Conservation (phyloP, 73 alveolate species). For the Stentor coeruleus region DNA sequence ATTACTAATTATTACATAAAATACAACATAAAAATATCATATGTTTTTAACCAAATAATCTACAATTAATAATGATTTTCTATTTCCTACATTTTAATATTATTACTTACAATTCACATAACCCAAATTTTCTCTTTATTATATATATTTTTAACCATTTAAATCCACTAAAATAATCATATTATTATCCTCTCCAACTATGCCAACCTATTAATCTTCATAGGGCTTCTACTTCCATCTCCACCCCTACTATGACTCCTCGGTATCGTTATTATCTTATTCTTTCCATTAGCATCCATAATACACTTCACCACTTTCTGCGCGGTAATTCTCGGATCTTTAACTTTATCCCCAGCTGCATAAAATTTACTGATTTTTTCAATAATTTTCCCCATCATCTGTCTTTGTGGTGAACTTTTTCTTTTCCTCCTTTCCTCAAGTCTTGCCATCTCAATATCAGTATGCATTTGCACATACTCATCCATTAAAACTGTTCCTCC, state of each 20-base stretch:
- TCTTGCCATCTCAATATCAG: conserved; percentile 57
- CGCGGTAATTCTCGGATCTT: neutral
- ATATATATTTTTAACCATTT: too few species aligned
- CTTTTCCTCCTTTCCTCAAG: conserved; percentile 47
- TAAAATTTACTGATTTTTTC: neutral
- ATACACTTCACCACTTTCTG: neutral
- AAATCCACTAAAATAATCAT: too few species aligned
- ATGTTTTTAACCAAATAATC: too few species aligned
- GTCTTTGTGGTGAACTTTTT: conserved; percentile 9
- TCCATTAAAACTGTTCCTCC: conserved; percentile 64
- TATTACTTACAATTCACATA: too few species aligned
- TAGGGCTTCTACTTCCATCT: neutral
- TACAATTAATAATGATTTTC: too few species aligned
- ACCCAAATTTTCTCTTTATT: too few species aligned
- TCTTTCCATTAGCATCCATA: neutral
- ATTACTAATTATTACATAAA: too few species aligned
- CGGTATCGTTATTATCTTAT: neutral
- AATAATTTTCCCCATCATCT: conserved; percentile 39
- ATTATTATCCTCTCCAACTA: too few species aligned
- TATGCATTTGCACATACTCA: conserved; percentile 56
- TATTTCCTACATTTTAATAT: too few species aligned
- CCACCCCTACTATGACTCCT: neutral
- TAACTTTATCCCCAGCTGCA: neutral
- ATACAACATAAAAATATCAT: too few species aligned
- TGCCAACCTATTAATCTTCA: neutral